Base-by-base conservation (phyloP, 202 grass and related monocot genomes). In the Elaeis oleifera region DNA sequence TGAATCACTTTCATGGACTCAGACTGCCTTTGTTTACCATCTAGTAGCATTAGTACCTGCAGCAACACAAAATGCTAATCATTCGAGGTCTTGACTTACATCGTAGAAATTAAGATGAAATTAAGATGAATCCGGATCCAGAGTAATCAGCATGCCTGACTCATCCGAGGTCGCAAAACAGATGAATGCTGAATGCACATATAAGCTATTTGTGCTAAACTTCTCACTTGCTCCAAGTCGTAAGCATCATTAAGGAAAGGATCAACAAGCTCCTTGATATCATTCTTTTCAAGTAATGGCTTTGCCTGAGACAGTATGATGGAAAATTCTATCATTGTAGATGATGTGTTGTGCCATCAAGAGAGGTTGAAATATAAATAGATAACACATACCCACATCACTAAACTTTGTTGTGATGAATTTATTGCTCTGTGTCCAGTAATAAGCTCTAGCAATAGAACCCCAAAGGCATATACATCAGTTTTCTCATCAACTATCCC, bases 401-500 rank as follows among this genome's bases (percentile, higher is more conserved):
- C 48, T 57, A 92, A 73, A 65, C 84, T 91, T 24, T 81, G 79
- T 69, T 79, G 85, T 18, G 78, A 77, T 49, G 53, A 50, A 27
- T 89, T 85, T 15, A 97, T 16, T 50, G 88, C 88, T 53, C 60
- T 78, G 5, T 79, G 82, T 44, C 92, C 92, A 3, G 84, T 78
- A 60, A 92, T 56, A 64, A 86, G 84, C 78, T 97, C 84, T 1
- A 92, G 80, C 8, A 89, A 71, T 15, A 92, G 67, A 67, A 97
- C 80, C 50, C 92, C 92, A 44, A 59, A 83, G 17, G 88, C 77
- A 72, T 74, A 92, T 52, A 91, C 78, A 61, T 89, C 88, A 1
- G 79, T 97, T 81, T 91, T 97, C 79, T 89, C 92, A 71, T 85
- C 83, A 65, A 91, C 70, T 54, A 97, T 78, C 57, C 92, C 92